A percentile compares a stretch with the other conserved stretches of the same genome.
Evolutionary conservation across 2,329 filamentous ascomycete species (phyloP).

Genomic region (Cladosporium halotolerans): DNA sequence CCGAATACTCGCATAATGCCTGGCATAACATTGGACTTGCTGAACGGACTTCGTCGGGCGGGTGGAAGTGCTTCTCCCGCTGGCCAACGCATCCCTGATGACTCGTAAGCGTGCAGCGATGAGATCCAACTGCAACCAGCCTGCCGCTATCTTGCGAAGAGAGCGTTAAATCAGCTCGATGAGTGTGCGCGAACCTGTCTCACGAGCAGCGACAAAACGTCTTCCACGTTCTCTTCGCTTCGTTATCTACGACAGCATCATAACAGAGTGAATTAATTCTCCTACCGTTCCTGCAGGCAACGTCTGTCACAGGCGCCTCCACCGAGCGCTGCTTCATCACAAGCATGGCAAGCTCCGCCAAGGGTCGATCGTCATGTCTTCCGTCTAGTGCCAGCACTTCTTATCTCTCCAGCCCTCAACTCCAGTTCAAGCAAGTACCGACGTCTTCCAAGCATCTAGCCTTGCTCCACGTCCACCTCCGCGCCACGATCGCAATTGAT

Average conservation of each 20-base stretch:
- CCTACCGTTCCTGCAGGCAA: slow-evolving; percentile 1
- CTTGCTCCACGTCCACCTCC: slow-evolving; percentile 1
- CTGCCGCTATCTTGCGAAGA: neutral
- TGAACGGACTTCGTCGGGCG: neutral
- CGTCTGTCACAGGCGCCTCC: neutral
- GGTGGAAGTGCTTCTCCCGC: neutral
- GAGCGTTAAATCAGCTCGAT: too few species aligned
- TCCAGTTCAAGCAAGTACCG: neutral
- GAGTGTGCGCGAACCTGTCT: too few species aligned
- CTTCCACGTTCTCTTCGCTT: too few species aligned
- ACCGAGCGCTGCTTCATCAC: neutral
- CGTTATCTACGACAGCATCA: neutral
- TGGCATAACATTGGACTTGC: neutral
- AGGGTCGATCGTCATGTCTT: neutral
- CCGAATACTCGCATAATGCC: neutral
- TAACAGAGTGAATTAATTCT: neutral
- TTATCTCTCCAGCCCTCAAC: neutral
- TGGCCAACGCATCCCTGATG: too few species aligned
- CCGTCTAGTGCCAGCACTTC: neutral
- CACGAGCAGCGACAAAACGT: too few species aligned
- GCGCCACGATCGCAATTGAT: neutral
- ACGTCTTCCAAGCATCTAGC: neutral
- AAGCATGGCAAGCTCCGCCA: slow-evolving; percentile 2
- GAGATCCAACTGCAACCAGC: neutral
- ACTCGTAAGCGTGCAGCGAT: too few species aligned